Evolutionary conservation across 2,329 filamentous ascomycete genomes (phyloP), one percentile per base, ranked within the genome.

Genomic region (Botrytis galanthina): DNA sequence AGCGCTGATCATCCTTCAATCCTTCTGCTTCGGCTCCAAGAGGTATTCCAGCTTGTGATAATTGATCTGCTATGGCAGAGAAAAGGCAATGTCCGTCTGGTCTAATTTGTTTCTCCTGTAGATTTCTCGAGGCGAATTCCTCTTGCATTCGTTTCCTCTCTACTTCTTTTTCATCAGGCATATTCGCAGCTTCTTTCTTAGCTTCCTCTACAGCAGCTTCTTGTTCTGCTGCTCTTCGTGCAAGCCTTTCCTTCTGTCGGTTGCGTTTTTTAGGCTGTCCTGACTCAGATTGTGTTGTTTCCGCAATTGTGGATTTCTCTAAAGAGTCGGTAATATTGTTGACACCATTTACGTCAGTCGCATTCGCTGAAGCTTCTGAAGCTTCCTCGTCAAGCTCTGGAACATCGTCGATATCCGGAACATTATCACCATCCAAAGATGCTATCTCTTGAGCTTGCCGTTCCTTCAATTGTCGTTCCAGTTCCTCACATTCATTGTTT

Each of bases 81-180:
- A 98, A 99, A 26, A 99, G 85, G 81, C 96, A 99, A 83, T 99
- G 96, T 0, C 96, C 96, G 82, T 99, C 95, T 0, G 96, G 94
- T 57, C 88, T 88, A 73, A 99, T 94, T 74, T 93, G 90, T 78
- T 92, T 88, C 84, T 98, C 93, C 32, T 84, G 85, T 26, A 98
- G 86, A 0, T 86, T 86, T 73, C 91, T 84, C 62, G 86, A 84
- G 71, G 85, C 83, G 81, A 98, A 92, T 59, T 89, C 88, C 42
- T 85, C 84, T 73, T 88, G 85, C 90, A 99, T 95, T 64, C 88
- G 87, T 70, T 87, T 85, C 77, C 89, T 87, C 84, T 97, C 94
- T 70, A 88, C 83, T 62, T 87, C 87, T 74, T 93, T 90, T 81
- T 91, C 87, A 83, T 97, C 90, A 12, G 91, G 92, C 84, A 94